phyloP scores from a whole-genome alignment of 1,284 basidiomycete species.

The Uromyces viciae-fabae region DNA sequence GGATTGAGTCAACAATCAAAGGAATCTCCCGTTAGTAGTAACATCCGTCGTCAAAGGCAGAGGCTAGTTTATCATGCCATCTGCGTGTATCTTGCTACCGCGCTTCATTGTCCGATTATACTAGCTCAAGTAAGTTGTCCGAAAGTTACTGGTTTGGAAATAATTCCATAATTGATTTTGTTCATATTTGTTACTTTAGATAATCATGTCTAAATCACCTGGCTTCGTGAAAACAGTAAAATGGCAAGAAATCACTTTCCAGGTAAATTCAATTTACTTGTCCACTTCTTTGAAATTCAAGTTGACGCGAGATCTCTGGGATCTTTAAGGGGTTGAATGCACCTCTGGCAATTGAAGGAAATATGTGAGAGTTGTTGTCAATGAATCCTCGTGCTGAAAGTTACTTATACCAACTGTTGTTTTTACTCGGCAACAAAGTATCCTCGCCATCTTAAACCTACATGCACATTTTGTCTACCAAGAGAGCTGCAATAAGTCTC shows the following conservation, averaged over 20 bases:
- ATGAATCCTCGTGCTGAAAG: not conserved
- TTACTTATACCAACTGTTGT: not conserved
- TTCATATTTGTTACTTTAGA: not conserved
- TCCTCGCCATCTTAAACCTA: not conserved
- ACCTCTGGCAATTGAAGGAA: not conserved
- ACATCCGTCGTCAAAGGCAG: not conserved
- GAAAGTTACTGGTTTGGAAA: not conserved
- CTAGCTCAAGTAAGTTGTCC: not conserved
- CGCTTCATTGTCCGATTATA: not conserved
- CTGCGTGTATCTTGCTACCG: not conserved
- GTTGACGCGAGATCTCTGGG: not conserved
- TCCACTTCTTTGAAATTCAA: not conserved
- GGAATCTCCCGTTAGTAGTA: not conserved
- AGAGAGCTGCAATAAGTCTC: too few species aligned
- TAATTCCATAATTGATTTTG: not conserved
- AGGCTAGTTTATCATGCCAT: conserved; percentile 3
- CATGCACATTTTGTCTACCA: too few species aligned
- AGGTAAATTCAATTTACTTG: not conserved
- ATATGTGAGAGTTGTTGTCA: not conserved
- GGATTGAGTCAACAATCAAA: not conserved
- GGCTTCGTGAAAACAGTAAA: not conserved
- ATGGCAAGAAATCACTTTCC: not conserved
- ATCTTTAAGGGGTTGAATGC: not conserved
- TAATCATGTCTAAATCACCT: not conserved
- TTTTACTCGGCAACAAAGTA: not conserved